Evolutionary conservation across 768 basidiomycete species (phyloP).

Genomic region (Trametes maxima): DNA sequence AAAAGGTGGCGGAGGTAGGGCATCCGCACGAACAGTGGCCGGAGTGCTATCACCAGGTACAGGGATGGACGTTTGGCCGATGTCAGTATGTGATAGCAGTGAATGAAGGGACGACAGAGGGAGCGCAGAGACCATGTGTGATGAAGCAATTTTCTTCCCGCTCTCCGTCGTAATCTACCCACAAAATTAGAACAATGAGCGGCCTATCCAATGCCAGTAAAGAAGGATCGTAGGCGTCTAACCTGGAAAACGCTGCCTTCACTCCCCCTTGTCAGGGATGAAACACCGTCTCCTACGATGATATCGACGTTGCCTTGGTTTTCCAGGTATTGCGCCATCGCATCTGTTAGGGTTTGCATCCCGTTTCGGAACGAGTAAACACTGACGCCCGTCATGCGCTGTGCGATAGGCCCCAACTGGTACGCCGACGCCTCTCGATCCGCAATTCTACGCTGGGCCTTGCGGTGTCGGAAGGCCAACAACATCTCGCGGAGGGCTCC

Average conservation of each 20-base stretch:
- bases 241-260: conserved; percentile 30
- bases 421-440: conserved; percentile 35
- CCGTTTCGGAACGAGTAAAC: conserved; percentile 86
- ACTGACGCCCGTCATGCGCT: conserved; percentile 59
- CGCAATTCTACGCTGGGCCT: conserved; percentile 3
- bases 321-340: conserved; percentile 52
- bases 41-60: too few species aligned
- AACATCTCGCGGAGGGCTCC: conserved; percentile 46
- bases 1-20: neutral
- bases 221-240: neutral
- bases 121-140: conserved; percentile 79
- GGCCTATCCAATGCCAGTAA: neutral
- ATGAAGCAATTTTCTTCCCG: conserved; percentile 42
- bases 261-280: conserved; percentile 35
- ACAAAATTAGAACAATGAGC: neutral
- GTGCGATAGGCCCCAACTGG: conserved; percentile 50
- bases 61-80: neutral
- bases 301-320: conserved; percentile 61
- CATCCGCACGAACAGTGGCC: neutral
- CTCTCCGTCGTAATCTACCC: conserved; percentile 39
- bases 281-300: conserved; percentile 44
- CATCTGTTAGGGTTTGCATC: conserved; percentile 62
- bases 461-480: neutral
- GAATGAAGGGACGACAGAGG: conserved; percentile 55
- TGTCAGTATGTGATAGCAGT: neutral